Percentiles rank a stretch among this genome's conserved stretches.
Conservation (phyloP, 2,329 filamentous ascomycete species). For the Sclerotinia nivalis region DNA sequence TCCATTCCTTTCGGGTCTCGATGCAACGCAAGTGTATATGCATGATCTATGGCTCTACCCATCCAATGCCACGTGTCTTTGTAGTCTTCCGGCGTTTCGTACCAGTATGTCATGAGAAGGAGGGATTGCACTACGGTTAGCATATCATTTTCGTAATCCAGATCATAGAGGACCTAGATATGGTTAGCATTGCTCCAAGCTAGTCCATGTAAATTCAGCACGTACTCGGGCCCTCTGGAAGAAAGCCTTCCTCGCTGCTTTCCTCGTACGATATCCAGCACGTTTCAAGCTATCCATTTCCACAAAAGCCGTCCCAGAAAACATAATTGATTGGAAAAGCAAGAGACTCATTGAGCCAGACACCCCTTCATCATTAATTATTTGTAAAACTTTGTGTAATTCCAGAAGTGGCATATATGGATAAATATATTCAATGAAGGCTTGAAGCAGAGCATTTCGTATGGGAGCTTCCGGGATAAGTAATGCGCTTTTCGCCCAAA, state of each 20-base stretch:
- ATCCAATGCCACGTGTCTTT: slow-evolving; percentile 99
- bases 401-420: slow-evolving; percentile 91
- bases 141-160: slow-evolving; percentile 90
- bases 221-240: slow-evolving; percentile 84
- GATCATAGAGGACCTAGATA: slow-evolving; percentile 79
- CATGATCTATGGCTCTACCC: slow-evolving; percentile 90
- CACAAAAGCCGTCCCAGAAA: slow-evolving; percentile 84
- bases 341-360: slow-evolving; percentile 77
- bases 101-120: slow-evolving; percentile 95
- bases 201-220: slow-evolving; percentile 26
- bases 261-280: slow-evolving; percentile 75
- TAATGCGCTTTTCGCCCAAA: slow-evolving; percentile 81
- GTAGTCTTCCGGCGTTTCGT: slow-evolving; percentile 93
- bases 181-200: slow-evolving; percentile 27
- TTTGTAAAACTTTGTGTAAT: slow-evolving; percentile 58
- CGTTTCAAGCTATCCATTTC: slow-evolving; percentile 74
- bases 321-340: slow-evolving; percentile 93
- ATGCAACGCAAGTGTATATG: slow-evolving; percentile 90
- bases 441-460: slow-evolving; percentile 77
- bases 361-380: slow-evolving; percentile 66
- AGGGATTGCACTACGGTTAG: slow-evolving; percentile 86
- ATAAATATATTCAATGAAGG: slow-evolving; percentile 87
- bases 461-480: slow-evolving; percentile 69
- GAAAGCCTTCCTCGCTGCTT: slow-evolving; percentile 82
- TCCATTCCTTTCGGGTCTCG: slow-evolving; percentile 80